Base-by-base conservation (phyloP, 331 rosid genomes). In the Pyrus hybrid region DNA sequence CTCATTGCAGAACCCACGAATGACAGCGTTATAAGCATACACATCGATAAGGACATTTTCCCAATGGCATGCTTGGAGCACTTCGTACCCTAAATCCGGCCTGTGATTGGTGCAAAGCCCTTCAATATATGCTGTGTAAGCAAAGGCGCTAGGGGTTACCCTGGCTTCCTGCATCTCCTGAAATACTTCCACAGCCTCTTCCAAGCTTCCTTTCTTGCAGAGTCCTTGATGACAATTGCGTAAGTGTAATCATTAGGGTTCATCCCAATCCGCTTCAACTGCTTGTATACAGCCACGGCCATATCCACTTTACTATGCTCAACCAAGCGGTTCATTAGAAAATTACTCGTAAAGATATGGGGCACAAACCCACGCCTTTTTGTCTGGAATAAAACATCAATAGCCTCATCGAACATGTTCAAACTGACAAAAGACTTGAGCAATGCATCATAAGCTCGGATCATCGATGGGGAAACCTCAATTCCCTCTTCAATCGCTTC, bases 1-100 rank as follows among this genome's bases (percentile, higher is more conserved):
- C 79, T 87, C 88, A n/a, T 84, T 79, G 82, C 91, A 87, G 82
- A 89, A 91, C 14, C 93, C 97, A 21, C 89, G 92, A 65, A 93
- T 80, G 60, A 93, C 85, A 1, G 68, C 85, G 1, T 68, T 66
- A 67, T 91, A 89, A 4, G 91, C 90, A 84, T 83, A 89, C 41
- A 61, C 77, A 57, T 89, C 91, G 8, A 91, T 30, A 13, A 81
- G 77, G 20, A 53, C 80, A 73, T 80, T 79, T 13, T 22, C 77
- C 54, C 11, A 72, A 70, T 78, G 85, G 75, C 88, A 89, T 32
- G 68, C 79, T 73, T 71, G 86, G 32, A 93, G 86, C 32, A 87
- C 69, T 74, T 75, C 63, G 78, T 85, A 91, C 70, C 92, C 98
- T 76, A 60, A 60, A 82, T 73, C 87, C 18, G 98, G 70, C 64